Evolutionary conservation across 176 grass and related monocot genomes (phyloP), one percentile per base, ranked within the genome.

Genomic region (Poa pratensis): DNA sequence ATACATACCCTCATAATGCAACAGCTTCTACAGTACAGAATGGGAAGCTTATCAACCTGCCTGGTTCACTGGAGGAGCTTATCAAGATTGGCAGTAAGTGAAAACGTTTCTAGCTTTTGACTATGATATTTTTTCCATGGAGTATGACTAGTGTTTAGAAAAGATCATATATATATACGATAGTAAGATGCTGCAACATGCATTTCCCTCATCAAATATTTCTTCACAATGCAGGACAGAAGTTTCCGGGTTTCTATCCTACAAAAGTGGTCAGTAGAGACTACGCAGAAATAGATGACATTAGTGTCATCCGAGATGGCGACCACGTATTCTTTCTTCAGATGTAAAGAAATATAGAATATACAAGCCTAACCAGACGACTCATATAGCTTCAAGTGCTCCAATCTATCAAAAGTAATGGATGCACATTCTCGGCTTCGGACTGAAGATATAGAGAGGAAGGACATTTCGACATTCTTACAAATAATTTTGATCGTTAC

Each of bases 241-340:
- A 99, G 84, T 94, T 96, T 85, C 64, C 69, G 57, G 88, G 90
- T 68, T 83, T 78, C 84, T 69, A 83, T 62, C 93, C 93, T 42
- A 94, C 42, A 77, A 92, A 86, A 87, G 53, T 94, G 62, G 57
- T 96, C 66, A 99, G 74, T 80, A 75, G 76, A 94, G 96, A 96
- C 76, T 61, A 89, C 16, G 93, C 96, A 75, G 96, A 99, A 87
- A 99, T 99, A 89, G 93, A 99, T 77, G 91, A 96, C 78, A 91
- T 94, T 27, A 24, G 61, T 78, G 90, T 94, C 62, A 94, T 99
- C 70, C 91, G 88, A 87, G 93, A 99, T 64, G 96, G 88, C 1
- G 96, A 99, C 28, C 83, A 94, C 87, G 79, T 99, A 76, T 94
- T 87, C 82, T 81, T 99, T 81, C 77, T 92, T 87, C 73, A 94